Evolutionary conservation across 176 grass and related monocot genomes (phyloP).

Genomic region (Stipa capillata): DNA sequence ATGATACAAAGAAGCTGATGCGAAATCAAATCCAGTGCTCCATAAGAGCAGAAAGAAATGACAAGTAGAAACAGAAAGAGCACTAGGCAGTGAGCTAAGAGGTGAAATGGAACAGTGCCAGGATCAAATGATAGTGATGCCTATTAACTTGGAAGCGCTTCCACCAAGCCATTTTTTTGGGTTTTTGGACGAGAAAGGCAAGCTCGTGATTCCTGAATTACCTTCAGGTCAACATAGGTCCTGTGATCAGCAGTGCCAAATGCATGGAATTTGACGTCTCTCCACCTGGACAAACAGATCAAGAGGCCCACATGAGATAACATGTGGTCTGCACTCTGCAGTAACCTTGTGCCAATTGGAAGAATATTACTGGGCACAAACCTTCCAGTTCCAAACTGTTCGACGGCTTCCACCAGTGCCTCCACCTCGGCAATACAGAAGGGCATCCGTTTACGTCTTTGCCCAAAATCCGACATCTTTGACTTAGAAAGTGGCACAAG

Average conservation of each 20-base stretch:
- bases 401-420: constrained; percentile 59
- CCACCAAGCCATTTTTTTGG: background rate
- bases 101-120: background rate
- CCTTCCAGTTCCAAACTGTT: constrained; percentile 88
- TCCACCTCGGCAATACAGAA: constrained; percentile 76
- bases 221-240: constrained; percentile 95
- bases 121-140: background rate
- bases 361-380: constrained; percentile 12
- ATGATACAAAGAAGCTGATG: background rate
- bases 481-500: constrained; percentile 28
- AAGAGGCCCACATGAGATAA: constrained; percentile 6
- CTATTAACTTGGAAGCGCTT: background rate
- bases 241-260: constrained; percentile 75
- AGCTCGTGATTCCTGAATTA: too few relatives aligned
- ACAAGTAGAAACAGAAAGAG: background rate
- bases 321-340: background rate
- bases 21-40: background rate
- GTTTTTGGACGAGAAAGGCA: too few relatives aligned
- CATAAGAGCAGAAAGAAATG: background rate
- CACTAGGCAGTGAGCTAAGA: background rate
- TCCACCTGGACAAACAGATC: constrained; percentile 51
- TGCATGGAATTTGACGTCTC: constrained; percentile 66
- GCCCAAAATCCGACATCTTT: constrained; percentile 33
- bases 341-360: background rate
- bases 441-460: constrained; percentile 57